phyloP scores from a whole-genome alignment of 768 basidiomycete species.

The Termitomyces sp. region DNA sequence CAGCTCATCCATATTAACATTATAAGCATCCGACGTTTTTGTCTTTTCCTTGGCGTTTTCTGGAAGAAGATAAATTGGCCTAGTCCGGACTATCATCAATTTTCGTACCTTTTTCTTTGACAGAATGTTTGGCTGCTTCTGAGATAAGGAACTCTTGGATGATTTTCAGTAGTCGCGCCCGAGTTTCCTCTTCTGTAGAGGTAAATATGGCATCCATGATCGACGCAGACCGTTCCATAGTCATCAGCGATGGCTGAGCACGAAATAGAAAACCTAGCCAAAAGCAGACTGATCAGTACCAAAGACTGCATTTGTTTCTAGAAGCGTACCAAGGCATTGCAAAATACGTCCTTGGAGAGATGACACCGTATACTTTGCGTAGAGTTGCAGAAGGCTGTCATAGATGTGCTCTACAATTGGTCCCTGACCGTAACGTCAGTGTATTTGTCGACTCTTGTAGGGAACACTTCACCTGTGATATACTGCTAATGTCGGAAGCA shows the following conservation, averaged over 20 bases:
- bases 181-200: conserved; percentile 65
- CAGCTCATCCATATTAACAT: conserved; percentile 87
- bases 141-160: conserved; percentile 89
- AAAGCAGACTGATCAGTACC: background rate
- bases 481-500: conserved; percentile 46
- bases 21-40: conserved; percentile 59
- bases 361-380: conserved; percentile 56
- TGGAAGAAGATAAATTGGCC: conserved; percentile 14
- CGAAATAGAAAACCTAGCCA: conserved; percentile 81
- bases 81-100: background rate
- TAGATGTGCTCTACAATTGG: conserved; percentile 85
- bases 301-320: background rate
- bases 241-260: conserved; percentile 89
- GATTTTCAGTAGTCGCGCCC: conserved; percentile 73
- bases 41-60: conserved; percentile 37
- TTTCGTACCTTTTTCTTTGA: conserved; percentile 57
- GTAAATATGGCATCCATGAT: conserved; percentile 91
- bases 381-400: conserved; percentile 59
- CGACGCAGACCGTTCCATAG: conserved; percentile 63
- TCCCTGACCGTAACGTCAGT: conserved; percentile 30
- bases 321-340: conserved; percentile 72
- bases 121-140: conserved; percentile 72
- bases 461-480: conserved; percentile 41
- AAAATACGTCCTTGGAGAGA: conserved; percentile 66
- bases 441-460: background rate